Evolutionary conservation across 2,329 filamentous ascomycete species (phyloP).

Genomic region (Ambrosiella cleistominuta): DNA sequence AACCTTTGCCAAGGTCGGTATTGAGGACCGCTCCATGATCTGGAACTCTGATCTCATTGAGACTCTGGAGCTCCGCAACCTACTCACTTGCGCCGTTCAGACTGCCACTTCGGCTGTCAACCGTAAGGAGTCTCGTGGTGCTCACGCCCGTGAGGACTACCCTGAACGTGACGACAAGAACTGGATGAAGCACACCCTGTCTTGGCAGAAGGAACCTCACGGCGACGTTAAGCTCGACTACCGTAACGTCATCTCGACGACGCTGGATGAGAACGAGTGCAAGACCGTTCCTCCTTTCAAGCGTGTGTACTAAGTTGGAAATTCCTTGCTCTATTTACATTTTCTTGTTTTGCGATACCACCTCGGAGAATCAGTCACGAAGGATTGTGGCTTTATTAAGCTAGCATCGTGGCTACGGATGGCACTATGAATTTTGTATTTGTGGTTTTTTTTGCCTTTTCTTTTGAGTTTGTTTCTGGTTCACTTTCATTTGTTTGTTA

Average conservation of each 20-base stretch:
- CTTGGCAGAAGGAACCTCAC: constrained; percentile 86
- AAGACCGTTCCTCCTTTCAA: constrained; percentile 94
- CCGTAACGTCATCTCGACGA: constrained; percentile 63
- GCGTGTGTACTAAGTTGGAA: constrained; percentile 54
- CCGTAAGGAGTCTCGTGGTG: constrained; percentile 92
- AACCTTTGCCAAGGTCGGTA: constrained; percentile 67
- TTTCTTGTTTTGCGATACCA: constrained; percentile 1
- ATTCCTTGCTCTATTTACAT: background rate
- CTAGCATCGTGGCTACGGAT: background rate
- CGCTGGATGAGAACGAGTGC: constrained; percentile 90
- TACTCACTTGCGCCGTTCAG: constrained; percentile 91
- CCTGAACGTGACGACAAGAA: constrained; percentile 87
- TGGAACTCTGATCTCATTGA: constrained; percentile 98
- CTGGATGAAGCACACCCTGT: constrained; percentile 99
- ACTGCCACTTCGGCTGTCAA: constrained; percentile 80
- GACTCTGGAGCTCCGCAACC: constrained; percentile 85
- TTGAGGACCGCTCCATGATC: constrained; percentile 98
- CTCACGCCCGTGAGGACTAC: constrained; percentile 91
- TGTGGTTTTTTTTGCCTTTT: constrained; percentile 7
- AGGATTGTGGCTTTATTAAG: background rate
- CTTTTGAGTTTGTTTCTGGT: background rate
- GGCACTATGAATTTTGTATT: background rate
- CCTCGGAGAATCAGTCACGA: background rate
- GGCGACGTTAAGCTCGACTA: constrained; percentile 74
- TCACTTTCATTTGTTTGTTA: constrained; percentile 9